Percentiles rank a stretch among this genome's conserved stretches.
phyloP scores from a whole-genome alignment of 2,329 filamentous ascomycete species.

The Cordyceps fumosorosea region DNA sequence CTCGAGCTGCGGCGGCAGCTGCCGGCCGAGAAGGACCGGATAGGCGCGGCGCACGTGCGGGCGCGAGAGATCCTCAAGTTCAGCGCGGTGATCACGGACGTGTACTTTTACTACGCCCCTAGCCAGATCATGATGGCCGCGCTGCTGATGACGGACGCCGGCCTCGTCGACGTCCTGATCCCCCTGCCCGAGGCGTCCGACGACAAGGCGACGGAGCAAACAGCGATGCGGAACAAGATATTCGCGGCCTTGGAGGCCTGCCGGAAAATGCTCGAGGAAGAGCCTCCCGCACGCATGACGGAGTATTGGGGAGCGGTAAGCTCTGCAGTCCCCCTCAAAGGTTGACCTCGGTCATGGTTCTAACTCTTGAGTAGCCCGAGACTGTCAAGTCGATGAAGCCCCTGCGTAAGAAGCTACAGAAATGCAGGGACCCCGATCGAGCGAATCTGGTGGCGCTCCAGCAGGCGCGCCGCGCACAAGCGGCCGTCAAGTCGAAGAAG shows the following conservation, averaged over 20 bases:
- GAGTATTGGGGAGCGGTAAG: constrained; percentile 49
- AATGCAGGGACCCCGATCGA: constrained; percentile 68
- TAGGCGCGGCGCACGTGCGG: constrained; percentile 60
- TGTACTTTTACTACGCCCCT: constrained; percentile 94
- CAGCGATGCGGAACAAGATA: constrained; percentile 39
- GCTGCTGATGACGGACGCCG: constrained; percentile 66
- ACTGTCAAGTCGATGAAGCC: constrained; percentile 42
- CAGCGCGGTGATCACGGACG: constrained; percentile 80
- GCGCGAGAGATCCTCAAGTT: constrained; percentile 70
- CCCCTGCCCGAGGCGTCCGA: constrained; percentile 30
- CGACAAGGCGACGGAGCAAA: constrained; percentile 18
- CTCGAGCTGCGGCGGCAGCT: constrained; percentile 71
- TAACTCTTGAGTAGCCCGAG: constrained; percentile 30
- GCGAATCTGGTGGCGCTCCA: constrained; percentile 65
- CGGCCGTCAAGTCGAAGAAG: constrained; percentile 28
- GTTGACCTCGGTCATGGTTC: neutral
- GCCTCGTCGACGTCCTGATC: constrained; percentile 47
- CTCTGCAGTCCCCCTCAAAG: neutral
- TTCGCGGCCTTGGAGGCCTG: constrained; percentile 44
- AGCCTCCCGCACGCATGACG: constrained; percentile 49
- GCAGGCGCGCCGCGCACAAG: constrained; percentile 53
- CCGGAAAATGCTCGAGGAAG: constrained; percentile 47
- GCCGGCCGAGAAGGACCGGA: constrained; percentile 48
- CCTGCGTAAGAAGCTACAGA: constrained; percentile 62
- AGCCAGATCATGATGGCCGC: constrained; percentile 89